Conservation (phyloP, 306 rosid species). For the Cucurbita pepo region DNA sequence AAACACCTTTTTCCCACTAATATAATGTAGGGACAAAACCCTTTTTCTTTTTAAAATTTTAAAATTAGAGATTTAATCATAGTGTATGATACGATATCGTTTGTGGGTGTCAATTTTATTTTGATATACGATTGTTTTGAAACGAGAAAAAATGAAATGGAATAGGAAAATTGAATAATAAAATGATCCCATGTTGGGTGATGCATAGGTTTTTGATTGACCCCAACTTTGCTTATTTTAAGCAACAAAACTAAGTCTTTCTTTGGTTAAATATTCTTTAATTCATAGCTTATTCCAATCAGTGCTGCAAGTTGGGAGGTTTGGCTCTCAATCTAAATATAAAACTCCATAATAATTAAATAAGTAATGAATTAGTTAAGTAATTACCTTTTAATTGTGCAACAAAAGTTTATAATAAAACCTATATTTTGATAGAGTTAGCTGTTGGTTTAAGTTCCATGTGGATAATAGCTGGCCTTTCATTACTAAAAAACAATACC, state of each 20-base stretch:
- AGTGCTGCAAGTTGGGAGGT: neutral
- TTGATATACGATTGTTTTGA: neutral
- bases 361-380: too few species aligned
- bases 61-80: neutral
- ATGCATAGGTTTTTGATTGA: neutral
- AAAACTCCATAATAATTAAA: neutral
- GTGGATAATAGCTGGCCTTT: neutral
- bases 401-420: neutral
- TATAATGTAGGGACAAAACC: slow-evolving; percentile 27
- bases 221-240: neutral
- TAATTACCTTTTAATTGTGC: neutral
- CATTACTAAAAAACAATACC: neutral
- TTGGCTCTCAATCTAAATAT: neutral
- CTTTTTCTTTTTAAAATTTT: neutral
- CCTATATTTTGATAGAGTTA: neutral
- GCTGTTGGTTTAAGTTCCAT: neutral
- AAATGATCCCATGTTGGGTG: slow-evolving; percentile 1
- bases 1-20: slow-evolving; percentile 14
- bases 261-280: neutral
- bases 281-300: neutral
- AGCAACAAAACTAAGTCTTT: neutral
- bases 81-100: neutral
- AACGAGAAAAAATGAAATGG: neutral
- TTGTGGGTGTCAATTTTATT: neutral
- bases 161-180: neutral